Conservation (phyloP, 495 filamentous ascomycete genomes). For the Penicillium pulvis region DNA sequence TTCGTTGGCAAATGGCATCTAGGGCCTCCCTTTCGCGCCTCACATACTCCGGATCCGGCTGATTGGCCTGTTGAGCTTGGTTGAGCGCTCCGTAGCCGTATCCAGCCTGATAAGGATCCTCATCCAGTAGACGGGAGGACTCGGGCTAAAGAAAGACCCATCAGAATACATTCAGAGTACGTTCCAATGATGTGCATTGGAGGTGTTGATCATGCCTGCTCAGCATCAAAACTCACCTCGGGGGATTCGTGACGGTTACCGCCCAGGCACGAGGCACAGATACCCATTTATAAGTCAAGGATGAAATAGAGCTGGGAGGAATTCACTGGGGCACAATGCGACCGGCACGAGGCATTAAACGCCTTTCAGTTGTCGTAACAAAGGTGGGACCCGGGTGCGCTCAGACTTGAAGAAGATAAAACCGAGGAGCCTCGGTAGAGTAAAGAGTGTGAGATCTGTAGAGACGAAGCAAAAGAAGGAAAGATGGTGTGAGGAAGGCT, state of each 20-base stretch:
- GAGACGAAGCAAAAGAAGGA: slow-evolving; percentile 12
- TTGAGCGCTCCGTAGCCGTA: slow-evolving; percentile 51
- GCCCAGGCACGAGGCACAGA: slow-evolving; percentile 55
- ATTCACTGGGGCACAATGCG: slow-evolving; percentile 20
- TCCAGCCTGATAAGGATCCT: slow-evolving; percentile 52
- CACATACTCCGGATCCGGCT: slow-evolving; percentile 52
- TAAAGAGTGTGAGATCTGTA: slow-evolving; percentile 25
- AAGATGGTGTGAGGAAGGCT: slow-evolving; percentile 17
- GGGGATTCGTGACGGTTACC: slow-evolving; percentile 43
- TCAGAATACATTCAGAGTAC: slow-evolving; percentile 22
- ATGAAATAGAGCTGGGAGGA: neutral
- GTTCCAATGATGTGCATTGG: slow-evolving; percentile 20
- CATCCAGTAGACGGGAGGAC: slow-evolving; percentile 53
- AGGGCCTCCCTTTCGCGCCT: slow-evolving; percentile 54
- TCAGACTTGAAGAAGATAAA: slow-evolving; percentile 1
- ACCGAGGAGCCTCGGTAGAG: slow-evolving; percentile 1
- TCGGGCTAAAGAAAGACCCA: slow-evolving; percentile 38
- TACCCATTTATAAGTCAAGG: slow-evolving; percentile 44
- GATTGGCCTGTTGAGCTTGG: slow-evolving; percentile 40
- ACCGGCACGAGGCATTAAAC: slow-evolving; percentile 34
- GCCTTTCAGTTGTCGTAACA: slow-evolving; percentile 20
- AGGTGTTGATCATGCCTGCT: slow-evolving; percentile 7
- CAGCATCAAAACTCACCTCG: slow-evolving; percentile 41
- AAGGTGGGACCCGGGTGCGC: slow-evolving; percentile 20
- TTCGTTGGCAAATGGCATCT: slow-evolving; percentile 54